A percentile compares a stretch with the other conserved stretches of the same genome.
phyloP scores from a whole-genome alignment of 495 filamentous ascomycete genomes.

The Hypoxylon subgilvum region DNA sequence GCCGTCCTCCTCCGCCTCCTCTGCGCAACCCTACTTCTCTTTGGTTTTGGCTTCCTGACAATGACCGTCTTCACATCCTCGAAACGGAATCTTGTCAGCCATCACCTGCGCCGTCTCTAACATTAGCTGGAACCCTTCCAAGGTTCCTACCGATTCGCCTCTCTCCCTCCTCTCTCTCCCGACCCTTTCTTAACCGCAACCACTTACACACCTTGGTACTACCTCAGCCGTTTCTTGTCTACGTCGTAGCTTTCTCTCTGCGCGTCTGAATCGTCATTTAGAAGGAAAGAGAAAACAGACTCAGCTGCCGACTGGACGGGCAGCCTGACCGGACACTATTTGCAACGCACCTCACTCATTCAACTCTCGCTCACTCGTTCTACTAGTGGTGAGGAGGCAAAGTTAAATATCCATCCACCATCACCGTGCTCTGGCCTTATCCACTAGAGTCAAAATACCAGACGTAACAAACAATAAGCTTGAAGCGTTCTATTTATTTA shows the following conservation, averaged over 20 bases:
- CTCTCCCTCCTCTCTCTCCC: too few species aligned
- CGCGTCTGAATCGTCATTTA: neutral
- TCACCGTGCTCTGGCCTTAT: neutral
- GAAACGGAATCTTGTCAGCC: constrained; percentile 34
- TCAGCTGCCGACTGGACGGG: neutral
- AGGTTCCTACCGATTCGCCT: constrained; percentile 41
- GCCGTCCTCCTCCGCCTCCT: constrained; percentile 1
- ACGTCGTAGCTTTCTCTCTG: too few species aligned
- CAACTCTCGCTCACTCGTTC: neutral
- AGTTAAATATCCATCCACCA: neutral
- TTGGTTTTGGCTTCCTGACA: constrained; percentile 34
- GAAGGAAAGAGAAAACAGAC: neutral
- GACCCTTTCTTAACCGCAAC: neutral
- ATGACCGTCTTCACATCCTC: constrained; percentile 41
- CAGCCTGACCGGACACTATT: too few species aligned
- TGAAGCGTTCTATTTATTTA: neutral
- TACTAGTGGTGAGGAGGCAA: neutral
- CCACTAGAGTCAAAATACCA: neutral
- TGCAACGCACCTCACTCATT: neutral
- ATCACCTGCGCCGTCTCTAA: constrained; percentile 38
- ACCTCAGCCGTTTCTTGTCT: too few species aligned
- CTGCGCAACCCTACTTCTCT: neutral
- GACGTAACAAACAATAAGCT: neutral
- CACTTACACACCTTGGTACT: neutral
- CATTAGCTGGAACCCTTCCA: constrained; percentile 43